Conservation (phyloP, 768 basidiomycete genomes). For the Naganishia onofrii region DNA sequence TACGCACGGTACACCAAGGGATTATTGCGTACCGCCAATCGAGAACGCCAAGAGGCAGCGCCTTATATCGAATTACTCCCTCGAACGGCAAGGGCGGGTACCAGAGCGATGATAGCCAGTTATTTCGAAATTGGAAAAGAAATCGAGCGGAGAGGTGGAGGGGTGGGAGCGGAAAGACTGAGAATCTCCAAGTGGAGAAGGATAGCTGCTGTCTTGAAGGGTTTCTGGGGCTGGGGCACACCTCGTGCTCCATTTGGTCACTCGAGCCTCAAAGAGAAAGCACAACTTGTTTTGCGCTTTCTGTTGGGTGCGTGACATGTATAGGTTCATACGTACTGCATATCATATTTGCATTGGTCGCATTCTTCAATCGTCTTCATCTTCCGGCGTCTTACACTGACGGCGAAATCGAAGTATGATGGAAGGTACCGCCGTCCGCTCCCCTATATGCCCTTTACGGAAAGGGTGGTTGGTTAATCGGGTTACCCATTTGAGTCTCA, state of each 20-base stretch:
- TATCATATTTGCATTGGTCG: background rate
- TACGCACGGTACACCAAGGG: conserved; percentile 36
- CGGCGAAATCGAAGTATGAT: no score
- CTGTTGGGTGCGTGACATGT: background rate
- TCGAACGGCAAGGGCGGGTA: conserved; percentile 44
- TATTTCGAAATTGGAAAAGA: conserved; percentile 52
- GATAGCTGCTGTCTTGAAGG: background rate
- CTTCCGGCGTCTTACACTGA: no score
- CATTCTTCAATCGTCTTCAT: no score
- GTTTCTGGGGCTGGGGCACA: conserved; percentile 5
- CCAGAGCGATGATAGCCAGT: conserved; percentile 49
- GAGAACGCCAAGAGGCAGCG: conserved; percentile 35
- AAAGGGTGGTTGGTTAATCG: no score
- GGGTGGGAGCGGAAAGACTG: conserved; percentile 24
- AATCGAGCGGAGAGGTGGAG: conserved; percentile 34
- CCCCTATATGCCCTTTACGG: no score
- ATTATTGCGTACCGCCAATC: conserved; percentile 43
- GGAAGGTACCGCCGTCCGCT: no score
- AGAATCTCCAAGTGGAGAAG: conserved; percentile 11
- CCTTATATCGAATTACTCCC: conserved; percentile 41
- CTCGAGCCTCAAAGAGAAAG: no score
- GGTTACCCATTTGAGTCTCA: no score
- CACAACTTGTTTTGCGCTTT: no score
- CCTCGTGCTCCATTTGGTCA: no score
- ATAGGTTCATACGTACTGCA: background rate